phyloP scores from a whole-genome alignment of 2,329 filamentous ascomycete genomes.

The Hypoxylon sp. region DNA sequence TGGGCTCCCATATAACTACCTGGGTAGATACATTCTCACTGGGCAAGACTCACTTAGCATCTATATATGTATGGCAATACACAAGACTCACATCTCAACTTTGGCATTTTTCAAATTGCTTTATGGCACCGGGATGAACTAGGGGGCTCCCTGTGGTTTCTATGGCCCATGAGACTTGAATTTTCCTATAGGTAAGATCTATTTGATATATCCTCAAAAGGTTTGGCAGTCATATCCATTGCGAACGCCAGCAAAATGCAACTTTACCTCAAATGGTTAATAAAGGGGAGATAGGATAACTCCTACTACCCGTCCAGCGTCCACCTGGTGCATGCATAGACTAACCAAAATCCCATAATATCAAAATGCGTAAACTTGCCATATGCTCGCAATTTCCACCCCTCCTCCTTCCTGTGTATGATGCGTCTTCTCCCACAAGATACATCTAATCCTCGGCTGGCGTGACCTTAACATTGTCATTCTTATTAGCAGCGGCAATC shows the following conservation, averaged over 20 bases:
- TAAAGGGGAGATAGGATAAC: slow-evolving; percentile 1
- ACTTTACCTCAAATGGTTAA: slow-evolving; percentile 8
- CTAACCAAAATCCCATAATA: not conserved
- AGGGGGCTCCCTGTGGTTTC: not conserved
- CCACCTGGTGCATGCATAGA: slow-evolving; percentile 13
- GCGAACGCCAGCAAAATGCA: slow-evolving; percentile 42
- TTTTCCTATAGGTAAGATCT: slow-evolving; percentile 17
- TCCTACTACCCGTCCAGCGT: slow-evolving; percentile 2
- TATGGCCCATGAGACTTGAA: slow-evolving; percentile 23
- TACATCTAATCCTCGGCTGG: slow-evolving; percentile 35
- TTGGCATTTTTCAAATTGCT: not conserved
- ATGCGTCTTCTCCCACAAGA: not conserved
- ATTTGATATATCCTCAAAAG: slow-evolving; percentile 12
- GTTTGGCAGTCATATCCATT: slow-evolving; percentile 22
- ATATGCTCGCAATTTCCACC: not conserved
- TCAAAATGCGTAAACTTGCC: not conserved
- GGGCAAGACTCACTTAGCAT: not conserved
- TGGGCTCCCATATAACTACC: not conserved
- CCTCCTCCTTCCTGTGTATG: not conserved
- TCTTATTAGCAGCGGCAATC: slow-evolving; percentile 52
- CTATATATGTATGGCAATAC: not conserved
- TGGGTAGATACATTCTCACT: not conserved
- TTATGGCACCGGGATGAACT: not conserved
- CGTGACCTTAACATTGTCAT: slow-evolving; percentile 47
- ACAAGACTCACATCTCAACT: not conserved